phyloP scores from a whole-genome alignment of 2,329 filamentous ascomycete genomes.

The Nannizziopsis barbatae region DNA sequence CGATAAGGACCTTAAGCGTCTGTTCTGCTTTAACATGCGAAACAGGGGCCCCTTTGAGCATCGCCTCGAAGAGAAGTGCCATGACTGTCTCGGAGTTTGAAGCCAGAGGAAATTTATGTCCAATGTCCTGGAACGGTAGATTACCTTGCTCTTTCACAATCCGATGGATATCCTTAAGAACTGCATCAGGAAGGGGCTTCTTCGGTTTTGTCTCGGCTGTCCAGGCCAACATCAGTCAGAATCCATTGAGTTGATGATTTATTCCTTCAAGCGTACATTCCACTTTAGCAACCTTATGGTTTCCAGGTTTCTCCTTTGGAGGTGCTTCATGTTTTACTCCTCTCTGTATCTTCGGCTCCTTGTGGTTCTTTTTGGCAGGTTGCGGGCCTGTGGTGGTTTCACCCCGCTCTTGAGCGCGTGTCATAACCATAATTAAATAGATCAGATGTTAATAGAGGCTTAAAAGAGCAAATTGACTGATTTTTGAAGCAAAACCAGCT shows the following conservation, averaged over 20 bases:
- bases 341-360: background rate
- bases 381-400: conserved; percentile 2
- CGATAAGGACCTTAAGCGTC: background rate
- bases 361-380: background rate
- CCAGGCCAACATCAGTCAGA: background rate
- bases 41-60: conserved; percentile 8
- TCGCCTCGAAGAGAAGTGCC: conserved; percentile 6
- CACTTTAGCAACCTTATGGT: background rate
- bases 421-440: background rate
- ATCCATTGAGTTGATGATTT: background rate
- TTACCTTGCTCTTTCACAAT: background rate
- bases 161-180: background rate
- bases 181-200: background rate
- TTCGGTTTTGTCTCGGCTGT: background rate
- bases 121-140: conserved; percentile 1
- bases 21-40: conserved; percentile 5
- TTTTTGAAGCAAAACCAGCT: too few species aligned
- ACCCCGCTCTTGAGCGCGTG: conserved; percentile 5
- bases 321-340: conserved; percentile 2
- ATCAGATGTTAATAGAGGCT: background rate
- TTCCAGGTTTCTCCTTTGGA: background rate
- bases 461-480: background rate
- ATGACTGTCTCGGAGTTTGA: background rate
- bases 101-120: background rate
- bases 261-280: background rate